These are phyloP conservation scores for Cercophora newfieldiana DNA, from an alignment of 495 filamentous ascomycete species.

Conservation along the genomic window DNA sequence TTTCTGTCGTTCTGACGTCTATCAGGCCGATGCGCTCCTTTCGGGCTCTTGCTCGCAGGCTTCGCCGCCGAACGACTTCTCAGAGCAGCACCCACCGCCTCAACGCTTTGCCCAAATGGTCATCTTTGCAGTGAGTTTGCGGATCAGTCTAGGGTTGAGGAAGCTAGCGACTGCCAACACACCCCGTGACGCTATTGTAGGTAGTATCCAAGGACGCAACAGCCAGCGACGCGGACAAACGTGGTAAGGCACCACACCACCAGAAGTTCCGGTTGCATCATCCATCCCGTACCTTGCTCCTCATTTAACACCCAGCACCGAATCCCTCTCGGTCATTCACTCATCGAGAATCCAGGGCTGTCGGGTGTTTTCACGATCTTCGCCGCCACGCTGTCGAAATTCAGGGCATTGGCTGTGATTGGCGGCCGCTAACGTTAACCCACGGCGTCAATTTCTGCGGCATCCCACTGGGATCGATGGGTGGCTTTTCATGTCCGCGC, in stretches of 20 bases:
- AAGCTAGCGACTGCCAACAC: slow-evolving; percentile 3
- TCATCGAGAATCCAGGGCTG: slow-evolving; percentile 14
- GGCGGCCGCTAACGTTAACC: neutral
- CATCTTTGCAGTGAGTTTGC: neutral
- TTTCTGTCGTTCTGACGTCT: neutral
- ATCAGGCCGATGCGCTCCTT: neutral
- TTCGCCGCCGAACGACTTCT: neutral
- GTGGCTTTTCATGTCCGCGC: neutral
- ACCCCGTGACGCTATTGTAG: slow-evolving; percentile 13
- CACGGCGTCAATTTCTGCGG: neutral
- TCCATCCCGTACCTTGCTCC: slow-evolving; percentile 13
- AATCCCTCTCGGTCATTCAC: slow-evolving; percentile 2
- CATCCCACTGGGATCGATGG: neutral
- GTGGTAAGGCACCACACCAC: slow-evolving; percentile 7
- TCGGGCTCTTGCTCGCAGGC: neutral
- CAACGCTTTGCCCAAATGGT: neutral
- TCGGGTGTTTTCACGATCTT: slow-evolving; percentile 14
- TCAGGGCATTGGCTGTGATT: slow-evolving; percentile 18
- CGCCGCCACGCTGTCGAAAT: slow-evolving; percentile 15
- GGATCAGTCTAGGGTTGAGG: neutral
- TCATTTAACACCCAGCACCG: slow-evolving; percentile 13
- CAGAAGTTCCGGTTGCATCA: slow-evolving; percentile 20
- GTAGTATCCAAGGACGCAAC: slow-evolving; percentile 1
- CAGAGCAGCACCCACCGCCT: neutral
- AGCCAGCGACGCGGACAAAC: slow-evolving; percentile 5